Conservation (phyloP, 202 grass and related monocot genomes). For the Panicum hallii region DNA sequence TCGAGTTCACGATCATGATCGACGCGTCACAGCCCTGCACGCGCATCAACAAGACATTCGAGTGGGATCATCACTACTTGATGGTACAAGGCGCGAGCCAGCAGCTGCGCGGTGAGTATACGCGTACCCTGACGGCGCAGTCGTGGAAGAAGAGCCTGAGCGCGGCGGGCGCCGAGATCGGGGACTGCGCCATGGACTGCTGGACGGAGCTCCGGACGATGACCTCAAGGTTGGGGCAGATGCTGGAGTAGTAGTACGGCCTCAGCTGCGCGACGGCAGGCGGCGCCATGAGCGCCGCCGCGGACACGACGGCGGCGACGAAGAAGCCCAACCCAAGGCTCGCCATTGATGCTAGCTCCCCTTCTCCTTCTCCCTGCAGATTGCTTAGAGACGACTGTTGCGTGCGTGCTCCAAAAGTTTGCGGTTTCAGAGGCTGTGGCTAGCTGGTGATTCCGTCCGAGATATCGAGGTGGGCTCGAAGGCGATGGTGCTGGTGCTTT, state of each 20-base stretch:
- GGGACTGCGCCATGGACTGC: constrained; percentile 50
- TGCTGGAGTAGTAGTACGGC: constrained; percentile 53
- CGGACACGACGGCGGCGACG: background rate
- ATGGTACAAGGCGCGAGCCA: too few species aligned
- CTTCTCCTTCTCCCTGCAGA: background rate
- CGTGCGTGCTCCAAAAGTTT: constrained; percentile 21
- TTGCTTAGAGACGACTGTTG: constrained; percentile 23
- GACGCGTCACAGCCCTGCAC: constrained; percentile 79
- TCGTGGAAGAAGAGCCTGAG: constrained; percentile 89
- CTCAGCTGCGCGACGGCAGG: constrained; percentile 30
- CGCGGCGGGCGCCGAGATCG: constrained; percentile 58
- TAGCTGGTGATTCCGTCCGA: constrained; percentile 1
- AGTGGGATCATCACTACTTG: too few species aligned
- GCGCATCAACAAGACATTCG: background rate
- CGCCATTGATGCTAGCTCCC: constrained; percentile 1
- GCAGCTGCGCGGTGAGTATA: background rate
- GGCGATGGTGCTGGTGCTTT: background rate
- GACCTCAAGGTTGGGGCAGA: constrained; percentile 64
- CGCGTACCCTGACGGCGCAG: constrained; percentile 67
- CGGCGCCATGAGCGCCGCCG: background rate
- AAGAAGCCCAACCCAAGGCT: background rate
- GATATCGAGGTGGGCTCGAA: background rate
- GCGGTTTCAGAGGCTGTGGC: background rate
- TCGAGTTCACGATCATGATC: constrained; percentile 59
- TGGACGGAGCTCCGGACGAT: constrained; percentile 53